phyloP scores from a whole-genome alignment of 768 basidiomycete genomes.

The Udeniomyces megalosporus region DNA sequence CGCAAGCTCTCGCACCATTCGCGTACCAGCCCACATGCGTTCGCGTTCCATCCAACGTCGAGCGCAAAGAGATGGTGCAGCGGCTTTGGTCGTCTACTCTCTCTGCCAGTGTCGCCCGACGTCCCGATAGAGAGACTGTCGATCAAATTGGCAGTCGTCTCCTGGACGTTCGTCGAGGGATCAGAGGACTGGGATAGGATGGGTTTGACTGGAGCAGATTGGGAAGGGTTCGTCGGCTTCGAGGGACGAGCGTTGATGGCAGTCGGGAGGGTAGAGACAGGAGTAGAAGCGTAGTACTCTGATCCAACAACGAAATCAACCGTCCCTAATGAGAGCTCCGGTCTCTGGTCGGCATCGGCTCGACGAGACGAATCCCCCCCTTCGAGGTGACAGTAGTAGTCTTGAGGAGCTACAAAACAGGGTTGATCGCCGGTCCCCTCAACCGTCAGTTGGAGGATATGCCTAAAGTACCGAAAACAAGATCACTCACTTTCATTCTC shows the following conservation, averaged over 20 bases:
- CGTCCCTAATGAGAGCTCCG: slow-evolving; percentile 78
- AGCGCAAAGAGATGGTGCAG: slow-evolving; percentile 49
- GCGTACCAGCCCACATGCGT: slow-evolving; percentile 51
- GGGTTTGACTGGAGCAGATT: not conserved
- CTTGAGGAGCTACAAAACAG: no score
- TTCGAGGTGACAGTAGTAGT: no score
- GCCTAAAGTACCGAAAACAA: no score
- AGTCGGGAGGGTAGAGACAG: slow-evolving; percentile 21
- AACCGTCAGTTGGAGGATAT: not conserved
- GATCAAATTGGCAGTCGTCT: not conserved
- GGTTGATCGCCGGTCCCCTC: not conserved
- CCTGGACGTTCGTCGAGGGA: not conserved
- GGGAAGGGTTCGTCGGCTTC: not conserved
- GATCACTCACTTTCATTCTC: not conserved
- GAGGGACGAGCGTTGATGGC: slow-evolving; percentile 26
- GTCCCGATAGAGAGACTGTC: not conserved
- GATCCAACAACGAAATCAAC: slow-evolving; percentile 71
- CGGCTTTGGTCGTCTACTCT: not conserved
- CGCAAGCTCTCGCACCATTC: slow-evolving; percentile 49
- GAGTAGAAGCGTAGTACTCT: slow-evolving; percentile 60
- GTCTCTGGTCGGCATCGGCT: slow-evolving; percentile 22
- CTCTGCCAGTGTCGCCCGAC: not conserved
- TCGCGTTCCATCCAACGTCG: slow-evolving; percentile 59
- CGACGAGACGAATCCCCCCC: no score
- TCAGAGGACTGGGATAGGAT: not conserved